Base-by-base conservation (phyloP, 495 filamentous ascomycete species). In the Aspergillus bertholletiae region DNA sequence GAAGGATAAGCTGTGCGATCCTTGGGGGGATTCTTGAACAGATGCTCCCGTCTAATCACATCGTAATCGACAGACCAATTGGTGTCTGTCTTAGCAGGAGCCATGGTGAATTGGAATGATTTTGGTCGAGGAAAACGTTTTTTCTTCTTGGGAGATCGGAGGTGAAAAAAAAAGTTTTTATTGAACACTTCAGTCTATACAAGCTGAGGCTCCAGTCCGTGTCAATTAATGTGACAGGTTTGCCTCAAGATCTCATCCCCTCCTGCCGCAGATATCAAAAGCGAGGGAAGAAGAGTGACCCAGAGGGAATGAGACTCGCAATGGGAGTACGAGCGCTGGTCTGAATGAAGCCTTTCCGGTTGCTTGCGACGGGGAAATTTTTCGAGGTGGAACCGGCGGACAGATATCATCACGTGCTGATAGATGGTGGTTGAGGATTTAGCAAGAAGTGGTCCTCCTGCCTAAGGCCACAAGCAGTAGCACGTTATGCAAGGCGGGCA, bases 1-100 rank as follows among this genome's bases (percentile, higher is more conserved):
- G 88, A 81, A 3, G 94, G 94, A 67, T 94, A 97, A 49, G 94
- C 90, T 13, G 91, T 88, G 45, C 81, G 84, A 62, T 97, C 91
- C 62, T 81, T 86, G 1, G 94, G 92, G 2, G 94, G 93, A 57
- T 92, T 84, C 60, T 82, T 80, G 66, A 97, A 98, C 15, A 97
- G 88, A 21, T 85, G 82, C 64, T 97, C 88, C 59, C 93, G 85
- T 45, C 88, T 84, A 48, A 88, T 70, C 5, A 86, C 89, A 68
- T 97, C 84, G 67, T 89, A 96, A 48, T 88, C 75, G 67, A 88
- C 84, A 41, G 89, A 83, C 92, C 92, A 96, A 67, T 81, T 72
- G 28, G 86, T 88, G 56, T 74, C 80, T 78, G 89, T 93, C 50
- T 70, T 74, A 34, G 71, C 58, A 56, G 73, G 67, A 32, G 74